phyloP scores from a whole-genome alignment of 768 basidiomycete genomes.

The Tulasnella sp. region DNA sequence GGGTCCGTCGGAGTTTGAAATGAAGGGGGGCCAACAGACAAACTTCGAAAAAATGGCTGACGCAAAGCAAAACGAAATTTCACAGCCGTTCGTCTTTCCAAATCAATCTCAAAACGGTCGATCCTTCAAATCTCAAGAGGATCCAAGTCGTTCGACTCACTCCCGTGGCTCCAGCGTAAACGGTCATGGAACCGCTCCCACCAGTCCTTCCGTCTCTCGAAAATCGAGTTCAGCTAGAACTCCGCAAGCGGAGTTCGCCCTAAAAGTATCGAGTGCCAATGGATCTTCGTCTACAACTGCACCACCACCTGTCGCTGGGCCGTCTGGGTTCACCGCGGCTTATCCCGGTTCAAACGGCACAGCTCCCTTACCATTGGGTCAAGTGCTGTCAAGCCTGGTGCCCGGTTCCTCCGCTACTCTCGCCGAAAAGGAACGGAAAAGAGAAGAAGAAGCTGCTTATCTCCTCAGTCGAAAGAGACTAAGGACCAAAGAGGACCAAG shows the following conservation, averaged over 20 bases:
- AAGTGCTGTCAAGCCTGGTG: background rate
- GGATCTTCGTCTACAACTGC: background rate
- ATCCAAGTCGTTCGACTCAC: background rate
- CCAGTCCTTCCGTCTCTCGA: background rate
- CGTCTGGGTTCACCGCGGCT: background rate
- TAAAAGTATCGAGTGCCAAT: background rate
- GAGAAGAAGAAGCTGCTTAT: background rate
- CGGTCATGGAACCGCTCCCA: background rate
- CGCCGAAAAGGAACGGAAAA: background rate
- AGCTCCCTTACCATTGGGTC: background rate
- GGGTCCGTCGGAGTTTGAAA: conserved; percentile 1
- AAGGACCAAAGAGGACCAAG: conserved; percentile 9
- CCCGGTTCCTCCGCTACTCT: background rate
- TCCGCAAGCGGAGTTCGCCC: background rate
- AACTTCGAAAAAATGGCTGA: background rate
- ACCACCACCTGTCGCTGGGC: background rate
- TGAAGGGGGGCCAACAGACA: background rate
- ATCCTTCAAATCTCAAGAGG: background rate
- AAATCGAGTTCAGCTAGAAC: background rate
- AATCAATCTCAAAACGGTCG: background rate
- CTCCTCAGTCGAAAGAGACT: conserved; percentile 12
- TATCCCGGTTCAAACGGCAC: background rate
- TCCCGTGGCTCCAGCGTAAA: background rate
- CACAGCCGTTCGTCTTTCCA: background rate
- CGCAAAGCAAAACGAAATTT: background rate